Evolutionary conservation across 257 asterid genomes (phyloP), one percentile per base, ranked within the genome.

Genomic region (Ligustrum vulgare): DNA sequence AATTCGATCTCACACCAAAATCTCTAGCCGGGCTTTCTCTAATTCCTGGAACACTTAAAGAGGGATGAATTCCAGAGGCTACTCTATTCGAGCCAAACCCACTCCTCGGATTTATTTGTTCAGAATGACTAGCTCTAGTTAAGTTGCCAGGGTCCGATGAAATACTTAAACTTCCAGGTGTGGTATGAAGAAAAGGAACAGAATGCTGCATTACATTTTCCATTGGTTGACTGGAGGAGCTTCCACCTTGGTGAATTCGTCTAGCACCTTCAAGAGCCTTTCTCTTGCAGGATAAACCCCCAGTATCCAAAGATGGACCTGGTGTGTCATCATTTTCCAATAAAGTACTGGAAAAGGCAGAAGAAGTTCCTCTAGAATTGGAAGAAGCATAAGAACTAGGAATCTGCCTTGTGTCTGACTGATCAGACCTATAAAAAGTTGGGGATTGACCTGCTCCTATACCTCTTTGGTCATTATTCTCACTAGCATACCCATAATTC

Each of bases 281-380:
- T 74, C 98, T 79, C 86, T 92, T 94, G 87, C 95, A 87, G 69
- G 98, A 91, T 28, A 85, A 81, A 78, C 97, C 96, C 91, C 97
- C 88, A 28, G 83, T 73, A 72, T 86, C 83, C 32, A 85, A 80
- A 80, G 94, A 86, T 56, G 93, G 82, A 72, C 89, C 84, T 34
- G 89, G 78, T 65, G 80, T 85, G 62, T 87, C 90, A 11, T 64
- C 82, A 76, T 78, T 75, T 66, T 85, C 93, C 16, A 74, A 43
- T 36, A 77, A 72, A 35, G 82, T 68, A 69, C 84, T 79, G 33
- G 92, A 84, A 75, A 81, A 76, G 23, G 86, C 86, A 0, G 87
- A 79, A 81, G 86, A 80, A 58, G 84, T 66, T 80, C 87, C 90
- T 23, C 66, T 10, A 60, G 77, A 86, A 69, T 83, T 82, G 33